Conservation (phyloP, 1,284 basidiomycete species). For the Tilletia caries region DNA sequence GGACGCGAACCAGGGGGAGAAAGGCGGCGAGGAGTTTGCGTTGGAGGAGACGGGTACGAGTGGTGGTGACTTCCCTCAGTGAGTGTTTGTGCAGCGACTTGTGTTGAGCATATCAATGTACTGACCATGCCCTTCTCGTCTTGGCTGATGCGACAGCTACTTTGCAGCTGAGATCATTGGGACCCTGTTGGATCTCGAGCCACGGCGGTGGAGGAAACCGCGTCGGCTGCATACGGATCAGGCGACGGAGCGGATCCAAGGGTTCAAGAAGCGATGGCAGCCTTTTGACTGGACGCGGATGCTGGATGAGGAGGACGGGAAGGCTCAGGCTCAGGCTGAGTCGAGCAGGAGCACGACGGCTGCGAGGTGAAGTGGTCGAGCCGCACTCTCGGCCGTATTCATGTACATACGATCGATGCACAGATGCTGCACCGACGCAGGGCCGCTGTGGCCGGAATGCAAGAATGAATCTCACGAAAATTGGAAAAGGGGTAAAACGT, state of each 20-base stretch:
- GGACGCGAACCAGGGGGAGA: conserved; percentile 59
- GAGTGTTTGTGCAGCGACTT: conserved; percentile 3
- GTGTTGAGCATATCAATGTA: too few relatives aligned
- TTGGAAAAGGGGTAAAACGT: too few relatives aligned
- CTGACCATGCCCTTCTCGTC: not conserved
- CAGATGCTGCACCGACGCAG: too few relatives aligned
- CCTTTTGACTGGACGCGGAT: conserved; percentile 55
- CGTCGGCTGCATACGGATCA: conserved; percentile 65
- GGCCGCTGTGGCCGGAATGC: too few relatives aligned
- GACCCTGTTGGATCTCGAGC: conserved; percentile 80
- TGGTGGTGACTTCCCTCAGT: conserved; percentile 26
- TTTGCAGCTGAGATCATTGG: conserved; percentile 95
- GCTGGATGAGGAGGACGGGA: conserved; percentile 20
- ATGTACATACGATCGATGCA: too few relatives aligned
- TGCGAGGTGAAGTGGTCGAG: too few relatives aligned
- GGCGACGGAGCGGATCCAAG: conserved; percentile 68
- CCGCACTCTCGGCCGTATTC: too few relatives aligned
- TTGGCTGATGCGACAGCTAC: conserved; percentile 61
- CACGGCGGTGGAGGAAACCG: conserved; percentile 80
- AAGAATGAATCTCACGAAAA: too few relatives aligned
- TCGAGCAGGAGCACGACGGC: too few relatives aligned
- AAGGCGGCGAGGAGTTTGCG: conserved; percentile 70
- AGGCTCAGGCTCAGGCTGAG: not conserved
- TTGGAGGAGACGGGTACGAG: conserved; percentile 59
- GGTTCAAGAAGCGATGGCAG: conserved; percentile 62